A percentile compares a stretch with the other conserved stretches of the same genome.
These are phyloP conservation scores for Phylloporus sp. DNA, from an alignment of 768 basidiomycete genomes.

Conservation along the genomic window DNA sequence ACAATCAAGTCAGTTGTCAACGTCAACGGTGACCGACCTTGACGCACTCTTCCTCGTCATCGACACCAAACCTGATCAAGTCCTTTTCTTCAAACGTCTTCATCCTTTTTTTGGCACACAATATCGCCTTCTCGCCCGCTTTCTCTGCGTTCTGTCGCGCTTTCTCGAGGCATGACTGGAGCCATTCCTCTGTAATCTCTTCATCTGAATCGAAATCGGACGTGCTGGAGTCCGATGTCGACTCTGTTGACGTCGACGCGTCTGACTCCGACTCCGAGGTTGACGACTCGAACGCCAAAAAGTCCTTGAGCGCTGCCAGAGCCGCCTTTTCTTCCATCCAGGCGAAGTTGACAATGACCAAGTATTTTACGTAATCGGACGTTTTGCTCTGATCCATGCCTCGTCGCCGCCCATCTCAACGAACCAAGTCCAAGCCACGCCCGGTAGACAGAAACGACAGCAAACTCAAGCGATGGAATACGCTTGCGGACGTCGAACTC, in stretches of 20 bases:
- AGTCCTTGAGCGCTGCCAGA: not conserved
- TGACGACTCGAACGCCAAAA: conserved; percentile 1
- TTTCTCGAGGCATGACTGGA: conserved; percentile 59
- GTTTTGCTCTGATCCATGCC: conserved; percentile 36
- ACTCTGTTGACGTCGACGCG: conserved; percentile 28
- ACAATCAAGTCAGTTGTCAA: conserved; percentile 1
- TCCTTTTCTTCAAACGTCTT: conserved; percentile 45
- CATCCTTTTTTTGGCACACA: too few relatives aligned
- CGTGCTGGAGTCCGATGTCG: conserved; percentile 28
- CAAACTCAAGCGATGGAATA: conserved; percentile 65
- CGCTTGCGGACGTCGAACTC: conserved; percentile 60
- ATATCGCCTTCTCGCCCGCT: conserved; percentile 37
- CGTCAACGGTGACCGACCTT: not conserved
- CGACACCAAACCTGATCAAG: conserved; percentile 47
- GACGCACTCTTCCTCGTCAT: conserved; percentile 32
- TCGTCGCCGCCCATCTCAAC: conserved; percentile 37
- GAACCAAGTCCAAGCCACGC: conserved; percentile 42
- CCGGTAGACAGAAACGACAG: conserved; percentile 48
- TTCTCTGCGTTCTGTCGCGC: conserved; percentile 55
- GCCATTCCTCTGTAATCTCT: conserved; percentile 54
- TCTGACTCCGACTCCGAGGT: conserved; percentile 37
- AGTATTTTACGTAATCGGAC: conserved; percentile 18
- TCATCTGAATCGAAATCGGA: conserved; percentile 37
- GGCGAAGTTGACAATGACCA: too few relatives aligned
- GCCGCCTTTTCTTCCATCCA: conserved; percentile 5